Conservation (phyloP, 768 basidiomycete species). For the Phlebiopsis gigantea region DNA sequence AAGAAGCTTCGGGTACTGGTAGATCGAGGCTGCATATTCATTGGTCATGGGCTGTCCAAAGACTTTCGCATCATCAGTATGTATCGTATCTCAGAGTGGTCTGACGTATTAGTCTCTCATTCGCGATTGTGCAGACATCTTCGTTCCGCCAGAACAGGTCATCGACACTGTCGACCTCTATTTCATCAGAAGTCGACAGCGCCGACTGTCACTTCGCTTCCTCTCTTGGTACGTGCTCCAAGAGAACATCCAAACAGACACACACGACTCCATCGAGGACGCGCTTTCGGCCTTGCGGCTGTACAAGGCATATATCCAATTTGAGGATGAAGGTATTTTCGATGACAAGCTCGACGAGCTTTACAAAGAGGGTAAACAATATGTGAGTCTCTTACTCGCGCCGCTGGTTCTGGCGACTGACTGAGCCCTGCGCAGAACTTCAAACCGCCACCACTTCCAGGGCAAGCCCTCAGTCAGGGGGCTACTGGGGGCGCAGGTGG, state of each 20-base stretch:
- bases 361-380: slow-evolving; percentile 72
- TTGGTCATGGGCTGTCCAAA: slow-evolving; percentile 95
- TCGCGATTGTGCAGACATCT: slow-evolving; percentile 68
- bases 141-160: slow-evolving; percentile 91
- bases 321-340: slow-evolving; percentile 72
- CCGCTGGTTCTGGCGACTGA: neutral
- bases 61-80: slow-evolving; percentile 98
- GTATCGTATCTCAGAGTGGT: slow-evolving; percentile 23
- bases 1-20: slow-evolving; percentile 93
- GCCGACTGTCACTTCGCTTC: slow-evolving; percentile 88
- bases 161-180: slow-evolving; percentile 98
- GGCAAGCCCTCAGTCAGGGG: neutral
- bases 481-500: neutral
- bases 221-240: slow-evolving; percentile 91
- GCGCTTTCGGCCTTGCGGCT: slow-evolving; percentile 80
- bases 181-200: slow-evolving; percentile 73
- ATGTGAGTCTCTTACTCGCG: slow-evolving; percentile 38
- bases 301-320: slow-evolving; percentile 74
- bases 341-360: slow-evolving; percentile 85
- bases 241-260: slow-evolving; percentile 88
- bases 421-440: slow-evolving; percentile 3
- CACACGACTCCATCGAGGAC: slow-evolving; percentile 98
- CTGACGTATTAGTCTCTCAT: neutral
- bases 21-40: slow-evolving; percentile 92
- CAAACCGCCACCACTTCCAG: slow-evolving; percentile 5